phyloP scores from a whole-genome alignment of 75 land plant genomes.

The Azolla pinnata region DNA sequence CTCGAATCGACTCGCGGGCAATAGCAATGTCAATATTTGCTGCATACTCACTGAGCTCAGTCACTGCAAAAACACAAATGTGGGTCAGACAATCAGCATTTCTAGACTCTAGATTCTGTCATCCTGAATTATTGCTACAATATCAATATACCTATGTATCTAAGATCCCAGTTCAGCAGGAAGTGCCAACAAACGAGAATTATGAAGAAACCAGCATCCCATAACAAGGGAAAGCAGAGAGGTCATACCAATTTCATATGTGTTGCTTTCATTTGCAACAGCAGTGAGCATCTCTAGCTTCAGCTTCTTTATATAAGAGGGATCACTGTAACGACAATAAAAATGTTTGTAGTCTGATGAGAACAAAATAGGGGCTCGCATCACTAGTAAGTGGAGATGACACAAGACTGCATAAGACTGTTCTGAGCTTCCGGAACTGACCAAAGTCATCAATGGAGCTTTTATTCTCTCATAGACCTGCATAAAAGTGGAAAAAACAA shows the following conservation, averaged over 20 bases:
- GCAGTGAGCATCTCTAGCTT: slow-evolving; percentile 99
- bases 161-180: too few species aligned
- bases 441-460: slow-evolving; percentile 86
- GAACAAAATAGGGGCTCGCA: slow-evolving; percentile 92
- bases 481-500: too few species aligned
- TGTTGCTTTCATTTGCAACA: slow-evolving; percentile 93
- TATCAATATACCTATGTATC: too few species aligned
- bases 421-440: slow-evolving; percentile 90
- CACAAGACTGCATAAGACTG: slow-evolving; percentile 92
- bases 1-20: slow-evolving; percentile 94
- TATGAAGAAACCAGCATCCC: too few species aligned
- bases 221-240: too few species aligned
- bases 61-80: slow-evolving; percentile 43
- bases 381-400: slow-evolving; percentile 89
- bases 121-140: too few species aligned
- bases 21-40: slow-evolving; percentile 94
- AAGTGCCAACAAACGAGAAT: too few species aligned
- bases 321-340: slow-evolving; percentile 95
- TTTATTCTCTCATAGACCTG: slow-evolving; percentile 98
- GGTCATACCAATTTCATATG: slow-evolving; percentile 99
- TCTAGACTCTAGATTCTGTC: too few species aligned
- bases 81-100: too few species aligned
- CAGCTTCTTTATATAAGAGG: slow-evolving; percentile 92
- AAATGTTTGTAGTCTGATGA: slow-evolving; percentile 96
- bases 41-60: slow-evolving; percentile 96